Percentiles rank a stretch among this genome's conserved stretches.
These are phyloP conservation scores for Cyclotella baltica DNA, from an alignment of 108 stramenopile species.

Conservation along the genomic window DNA sequence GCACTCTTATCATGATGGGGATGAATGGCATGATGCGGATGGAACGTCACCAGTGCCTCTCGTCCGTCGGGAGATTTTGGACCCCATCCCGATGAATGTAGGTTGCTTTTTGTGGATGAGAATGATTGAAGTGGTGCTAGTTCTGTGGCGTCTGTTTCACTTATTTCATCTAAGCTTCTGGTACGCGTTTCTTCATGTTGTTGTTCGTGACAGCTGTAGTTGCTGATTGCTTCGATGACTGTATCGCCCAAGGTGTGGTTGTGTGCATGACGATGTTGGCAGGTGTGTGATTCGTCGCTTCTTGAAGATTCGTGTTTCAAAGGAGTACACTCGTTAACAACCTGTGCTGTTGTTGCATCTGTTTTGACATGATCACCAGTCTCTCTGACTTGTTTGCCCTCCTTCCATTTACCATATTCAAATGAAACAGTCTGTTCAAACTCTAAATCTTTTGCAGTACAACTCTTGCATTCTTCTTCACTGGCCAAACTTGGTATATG, in stretches of 20 bases:
- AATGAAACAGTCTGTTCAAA: slow-evolving; percentile 7
- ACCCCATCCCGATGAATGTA: slow-evolving; percentile 31
- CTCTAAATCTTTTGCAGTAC: background rate
- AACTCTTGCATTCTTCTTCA: slow-evolving; percentile 7
- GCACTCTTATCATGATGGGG: slow-evolving; percentile 42
- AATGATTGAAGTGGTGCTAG: background rate
- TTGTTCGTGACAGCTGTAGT: slow-evolving; percentile 48
- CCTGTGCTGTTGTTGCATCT: background rate
- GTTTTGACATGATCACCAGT: background rate
- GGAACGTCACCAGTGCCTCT: slow-evolving; percentile 48
- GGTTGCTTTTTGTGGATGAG: background rate
- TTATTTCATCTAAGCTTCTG: background rate
- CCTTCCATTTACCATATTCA: slow-evolving; percentile 3
- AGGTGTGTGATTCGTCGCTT: slow-evolving; percentile 7
- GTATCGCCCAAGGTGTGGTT: slow-evolving; percentile 45
- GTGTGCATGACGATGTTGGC: slow-evolving; percentile 15
- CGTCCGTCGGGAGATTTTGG: slow-evolving; percentile 31
- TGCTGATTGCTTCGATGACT: slow-evolving; percentile 54
- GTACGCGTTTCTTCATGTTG: background rate
- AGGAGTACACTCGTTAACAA: slow-evolving; percentile 12
- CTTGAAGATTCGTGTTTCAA: slow-evolving; percentile 17
- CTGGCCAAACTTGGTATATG: slow-evolving; percentile 31
- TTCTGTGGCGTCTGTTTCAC: background rate
- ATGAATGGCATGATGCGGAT: slow-evolving; percentile 56
- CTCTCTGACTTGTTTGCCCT: background rate